Base-by-base conservation (phyloP, 108 stramenopile species). In the Pelagomonas calceolata region DNA sequence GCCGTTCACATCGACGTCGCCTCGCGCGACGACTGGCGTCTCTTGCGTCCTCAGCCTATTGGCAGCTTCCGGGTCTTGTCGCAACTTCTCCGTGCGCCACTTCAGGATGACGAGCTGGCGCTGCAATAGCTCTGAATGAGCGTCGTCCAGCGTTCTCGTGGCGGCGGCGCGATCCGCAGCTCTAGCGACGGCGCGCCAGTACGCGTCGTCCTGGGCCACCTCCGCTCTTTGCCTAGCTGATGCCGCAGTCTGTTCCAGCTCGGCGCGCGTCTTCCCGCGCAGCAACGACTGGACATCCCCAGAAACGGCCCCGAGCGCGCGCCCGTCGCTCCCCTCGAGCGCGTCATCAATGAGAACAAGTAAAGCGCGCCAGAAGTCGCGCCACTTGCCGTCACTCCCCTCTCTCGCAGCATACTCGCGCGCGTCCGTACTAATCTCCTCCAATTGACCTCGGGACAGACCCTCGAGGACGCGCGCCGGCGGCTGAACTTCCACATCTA, bases 11-110 rank as follows among this genome's bases (percentile, higher is more conserved):
- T 65, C 64, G 31, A 30, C 64, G 31, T 30, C 17, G 12, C 32
- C 32, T 30, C 30, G 31, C 64, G 64, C 31, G 64, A 32, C 30
- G 32, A 0, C 63, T 3, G 4, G 92, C 80, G 92, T 91, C 15
- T 82, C 73, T 68, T 93, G 90, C 74, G 82, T 81, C 36, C 81
- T 76, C 51, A 81, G 83, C 43, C 1, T 26, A 7, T 30, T 12
- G 17, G 10, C 32, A 4, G 64, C 31, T 4, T 12, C 30, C 64
- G 7, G 64, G 10, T 66, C 80, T 71, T 72, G 66, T 30, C 35
- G 44, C 30, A 31, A 10, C 32, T 79, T 70, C 39, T 64, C 72
- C 21, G n/a, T 64, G 30, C 70, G 69, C 66, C 76, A 66, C 18
- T 71, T 75, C 66, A 76, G 17, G n/a, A 26, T 46, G 7, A 1